phyloP scores from a whole-genome alignment of 2,329 filamentous ascomycete species.

The Arthrobotrys iridis region DNA sequence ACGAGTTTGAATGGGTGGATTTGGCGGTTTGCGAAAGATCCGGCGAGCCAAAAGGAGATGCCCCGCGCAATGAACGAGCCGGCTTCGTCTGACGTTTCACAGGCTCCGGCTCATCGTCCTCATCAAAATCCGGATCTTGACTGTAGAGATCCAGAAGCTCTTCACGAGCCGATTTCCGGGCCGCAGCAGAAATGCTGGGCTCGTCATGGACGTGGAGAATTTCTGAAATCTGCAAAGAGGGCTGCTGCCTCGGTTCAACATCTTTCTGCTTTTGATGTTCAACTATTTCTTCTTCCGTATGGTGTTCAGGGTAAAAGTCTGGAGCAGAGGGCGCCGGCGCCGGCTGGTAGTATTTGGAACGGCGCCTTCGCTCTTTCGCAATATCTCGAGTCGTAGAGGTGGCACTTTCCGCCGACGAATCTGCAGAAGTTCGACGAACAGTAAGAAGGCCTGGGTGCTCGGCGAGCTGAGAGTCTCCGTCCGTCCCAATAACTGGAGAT shows the following conservation, averaged over 20 bases:
- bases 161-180: constrained; percentile 44
- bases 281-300: constrained; percentile 31
- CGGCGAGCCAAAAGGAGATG: constrained; percentile 43
- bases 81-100: constrained; percentile 51
- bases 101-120: constrained; percentile 42
- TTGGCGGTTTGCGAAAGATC: constrained; percentile 42
- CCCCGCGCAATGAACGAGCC: constrained; percentile 27
- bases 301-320: constrained; percentile 46
- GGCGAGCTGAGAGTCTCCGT: constrained; percentile 1
- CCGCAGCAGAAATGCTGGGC: neutral
- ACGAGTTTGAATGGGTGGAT: constrained; percentile 46
- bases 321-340: constrained; percentile 41
- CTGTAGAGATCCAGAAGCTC: constrained; percentile 49
- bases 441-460: neutral
- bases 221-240: constrained; percentile 2
- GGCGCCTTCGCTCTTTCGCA: constrained; percentile 34
- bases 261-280: constrained; percentile 12
- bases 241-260: neutral
- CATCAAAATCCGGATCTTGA: constrained; percentile 42
- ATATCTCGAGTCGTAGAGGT: constrained; percentile 36
- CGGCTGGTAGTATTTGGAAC: constrained; percentile 48
- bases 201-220: constrained; percentile 11
- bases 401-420: constrained; percentile 26
- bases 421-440: constrained; percentile 21
- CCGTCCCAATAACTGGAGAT: constrained; percentile 33